phyloP scores from a whole-genome alignment of 306 rosid genomes.

The Quercus gilva region DNA sequence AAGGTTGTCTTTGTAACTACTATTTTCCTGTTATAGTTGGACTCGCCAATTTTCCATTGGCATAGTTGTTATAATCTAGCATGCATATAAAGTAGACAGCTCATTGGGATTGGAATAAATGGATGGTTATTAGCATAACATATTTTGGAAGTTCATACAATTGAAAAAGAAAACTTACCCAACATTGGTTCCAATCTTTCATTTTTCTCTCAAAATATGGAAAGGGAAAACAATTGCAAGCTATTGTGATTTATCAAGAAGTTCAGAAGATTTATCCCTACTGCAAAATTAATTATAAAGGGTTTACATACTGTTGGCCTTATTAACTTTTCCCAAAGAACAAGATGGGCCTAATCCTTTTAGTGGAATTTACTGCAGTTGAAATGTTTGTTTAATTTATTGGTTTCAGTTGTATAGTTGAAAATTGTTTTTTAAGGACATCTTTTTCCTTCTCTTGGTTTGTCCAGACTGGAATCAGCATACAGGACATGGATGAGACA shows the following conservation, averaged over 20 bases:
- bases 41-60: neutral
- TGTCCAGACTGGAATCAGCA: constrained; percentile 82
- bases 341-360: constrained; percentile 2
- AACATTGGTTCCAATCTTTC: neutral
- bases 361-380: neutral
- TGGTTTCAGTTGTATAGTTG: constrained; percentile 9
- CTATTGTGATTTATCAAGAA: neutral
- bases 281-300: neutral
- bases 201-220: neutral
- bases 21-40: neutral
- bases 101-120: neutral
- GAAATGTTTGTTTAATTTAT: constrained; percentile 2
- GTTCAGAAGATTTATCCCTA: neutral
- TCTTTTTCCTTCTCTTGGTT: constrained; percentile 6
- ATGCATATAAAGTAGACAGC: neutral
- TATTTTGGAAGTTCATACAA: neutral
- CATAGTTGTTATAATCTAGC: neutral
- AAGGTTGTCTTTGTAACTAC: neutral
- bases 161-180: neutral
- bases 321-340: neutral
- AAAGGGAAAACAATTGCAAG: neutral
- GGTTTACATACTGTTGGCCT: neutral
- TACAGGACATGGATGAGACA: constrained; percentile 75
- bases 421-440: constrained; percentile 2
- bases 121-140: neutral